Conservation (phyloP, 208 protist genomes). For the Leishmania tarentolae region DNA sequence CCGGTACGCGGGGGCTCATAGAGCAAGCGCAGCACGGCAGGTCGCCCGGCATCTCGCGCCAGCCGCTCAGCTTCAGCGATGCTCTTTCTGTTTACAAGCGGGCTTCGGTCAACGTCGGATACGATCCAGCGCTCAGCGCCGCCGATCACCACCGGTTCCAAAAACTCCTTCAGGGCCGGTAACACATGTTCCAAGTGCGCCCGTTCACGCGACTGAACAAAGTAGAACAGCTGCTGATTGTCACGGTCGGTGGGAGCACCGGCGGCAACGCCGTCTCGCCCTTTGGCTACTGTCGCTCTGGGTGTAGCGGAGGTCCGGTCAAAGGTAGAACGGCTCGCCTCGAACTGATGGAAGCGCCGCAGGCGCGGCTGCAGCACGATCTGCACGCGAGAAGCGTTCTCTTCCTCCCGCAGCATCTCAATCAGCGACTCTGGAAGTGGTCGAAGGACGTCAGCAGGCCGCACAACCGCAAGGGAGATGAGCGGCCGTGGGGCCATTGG, state of each 20-base stretch:
- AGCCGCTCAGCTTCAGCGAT: background rate
- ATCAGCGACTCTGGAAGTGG: conserved; percentile 60
- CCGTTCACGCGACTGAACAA: conserved; percentile 79
- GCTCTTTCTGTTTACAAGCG: background rate
- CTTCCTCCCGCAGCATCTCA: conserved; percentile 71
- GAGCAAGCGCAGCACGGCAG: conserved; percentile 44
- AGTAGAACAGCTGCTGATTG: conserved; percentile 67
- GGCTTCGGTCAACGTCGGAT: conserved; percentile 80
- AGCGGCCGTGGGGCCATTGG: conserved; percentile 24
- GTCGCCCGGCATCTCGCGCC: conserved; percentile 30
- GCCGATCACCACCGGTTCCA: conserved; percentile 72
- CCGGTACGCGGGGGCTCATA: conserved; percentile 15
- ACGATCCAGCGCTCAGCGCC: conserved; percentile 76
- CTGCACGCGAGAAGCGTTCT: conserved; percentile 61
- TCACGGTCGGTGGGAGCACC: background rate
- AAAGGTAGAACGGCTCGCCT: background rate
- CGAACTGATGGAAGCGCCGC: conserved; percentile 45
- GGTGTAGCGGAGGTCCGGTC: background rate
- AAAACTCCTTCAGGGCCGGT: conserved; percentile 49
- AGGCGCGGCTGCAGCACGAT: conserved; percentile 84
- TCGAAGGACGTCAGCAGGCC: conserved; percentile 24
- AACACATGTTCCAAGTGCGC: conserved; percentile 72
- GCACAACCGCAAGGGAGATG: conserved; percentile 46
- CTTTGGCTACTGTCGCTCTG: background rate
- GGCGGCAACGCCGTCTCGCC: background rate